Evolutionary conservation across 768 basidiomycete species (phyloP).

Genomic region (Lepiota venenata): DNA sequence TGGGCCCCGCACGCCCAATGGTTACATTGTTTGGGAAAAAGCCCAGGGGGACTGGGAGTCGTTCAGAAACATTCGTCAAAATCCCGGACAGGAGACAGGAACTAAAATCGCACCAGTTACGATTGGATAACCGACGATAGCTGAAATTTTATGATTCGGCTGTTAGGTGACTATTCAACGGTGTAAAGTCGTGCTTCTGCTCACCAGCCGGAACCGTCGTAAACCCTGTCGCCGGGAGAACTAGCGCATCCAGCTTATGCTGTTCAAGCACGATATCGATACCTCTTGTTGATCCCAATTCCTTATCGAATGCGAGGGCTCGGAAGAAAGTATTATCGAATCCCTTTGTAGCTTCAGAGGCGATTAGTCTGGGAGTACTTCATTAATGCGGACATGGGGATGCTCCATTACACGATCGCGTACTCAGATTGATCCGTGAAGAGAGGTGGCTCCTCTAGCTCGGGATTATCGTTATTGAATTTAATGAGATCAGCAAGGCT

Average conservation of each 20-base stretch:
- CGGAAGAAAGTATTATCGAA: slow-evolving; percentile 41
- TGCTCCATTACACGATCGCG: slow-evolving; percentile 9
- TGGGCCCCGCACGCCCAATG: slow-evolving; percentile 34
- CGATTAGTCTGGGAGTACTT: slow-evolving; percentile 29
- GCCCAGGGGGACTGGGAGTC: slow-evolving; percentile 50
- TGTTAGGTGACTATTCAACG: too few relatives aligned
- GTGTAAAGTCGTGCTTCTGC: background rate
- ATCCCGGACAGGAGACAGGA: background rate
- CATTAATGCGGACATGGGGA: background rate
- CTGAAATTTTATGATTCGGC: slow-evolving; percentile 19
- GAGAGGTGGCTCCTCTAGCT: slow-evolving; percentile 41
- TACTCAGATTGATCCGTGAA: slow-evolving; percentile 37
- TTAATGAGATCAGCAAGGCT: slow-evolving; percentile 54
- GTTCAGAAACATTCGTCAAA: slow-evolving; percentile 1
- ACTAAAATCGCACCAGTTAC: slow-evolving; percentile 44
- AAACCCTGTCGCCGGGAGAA: slow-evolving; percentile 42
- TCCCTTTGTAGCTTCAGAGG: slow-evolving; percentile 34
- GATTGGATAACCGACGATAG: slow-evolving; percentile 65
- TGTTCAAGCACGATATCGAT: slow-evolving; percentile 49
- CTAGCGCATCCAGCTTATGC: slow-evolving; percentile 47
- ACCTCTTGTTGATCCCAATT: slow-evolving; percentile 46
- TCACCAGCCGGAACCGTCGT: slow-evolving; percentile 38
- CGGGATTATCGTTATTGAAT: slow-evolving; percentile 51
- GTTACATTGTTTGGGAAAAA: slow-evolving; percentile 50
- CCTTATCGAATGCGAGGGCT: slow-evolving; percentile 40